Evolutionary conservation across 2,329 filamentous ascomycete species (phyloP).

Genomic region (Xylaria sp.): DNA sequence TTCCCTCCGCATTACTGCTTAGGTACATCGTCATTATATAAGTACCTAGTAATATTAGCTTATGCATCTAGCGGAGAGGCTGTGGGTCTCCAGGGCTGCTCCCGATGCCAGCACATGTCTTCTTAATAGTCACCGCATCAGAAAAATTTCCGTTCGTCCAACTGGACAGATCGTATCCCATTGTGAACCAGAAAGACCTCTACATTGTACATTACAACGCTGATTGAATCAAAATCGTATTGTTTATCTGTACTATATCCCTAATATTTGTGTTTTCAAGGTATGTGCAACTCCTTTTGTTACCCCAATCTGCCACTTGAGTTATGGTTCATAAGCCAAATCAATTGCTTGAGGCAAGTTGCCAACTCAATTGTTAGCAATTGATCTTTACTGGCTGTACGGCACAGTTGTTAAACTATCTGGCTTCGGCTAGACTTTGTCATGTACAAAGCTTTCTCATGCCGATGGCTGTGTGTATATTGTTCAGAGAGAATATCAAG

Average conservation of each 20-base stretch:
- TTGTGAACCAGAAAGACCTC: conserved; percentile 11
- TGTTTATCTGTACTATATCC: not conserved
- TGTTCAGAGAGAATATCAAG: conserved; percentile 8
- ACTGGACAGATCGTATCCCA: conserved; percentile 1
- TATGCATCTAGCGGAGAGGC: conserved; percentile 11
- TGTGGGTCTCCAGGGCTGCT: not conserved
- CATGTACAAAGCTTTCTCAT: not conserved
- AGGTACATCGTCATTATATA: too few species aligned
- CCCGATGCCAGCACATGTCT: not conserved
- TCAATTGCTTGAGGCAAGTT: conserved; percentile 10
- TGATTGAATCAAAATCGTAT: conserved; percentile 12
- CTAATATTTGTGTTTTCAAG: conserved; percentile 27
- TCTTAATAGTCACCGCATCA: conserved; percentile 6
- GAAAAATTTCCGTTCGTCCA: conserved; percentile 31
- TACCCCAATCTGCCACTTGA: not conserved
- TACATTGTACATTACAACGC: conserved; percentile 25
- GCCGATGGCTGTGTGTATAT: conserved; percentile 15
- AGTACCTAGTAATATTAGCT: not conserved
- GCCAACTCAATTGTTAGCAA: conserved; percentile 9
- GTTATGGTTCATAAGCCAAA: conserved; percentile 13
- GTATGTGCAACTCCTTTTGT: conserved; percentile 23
- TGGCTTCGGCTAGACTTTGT: not conserved
- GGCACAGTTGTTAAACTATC: not conserved
- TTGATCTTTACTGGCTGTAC: not conserved
- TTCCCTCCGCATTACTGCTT: too few species aligned